These are phyloP conservation scores for Tylopilus sp. DNA, from an alignment of 768 basidiomycete genomes.

Conservation along the genomic window DNA sequence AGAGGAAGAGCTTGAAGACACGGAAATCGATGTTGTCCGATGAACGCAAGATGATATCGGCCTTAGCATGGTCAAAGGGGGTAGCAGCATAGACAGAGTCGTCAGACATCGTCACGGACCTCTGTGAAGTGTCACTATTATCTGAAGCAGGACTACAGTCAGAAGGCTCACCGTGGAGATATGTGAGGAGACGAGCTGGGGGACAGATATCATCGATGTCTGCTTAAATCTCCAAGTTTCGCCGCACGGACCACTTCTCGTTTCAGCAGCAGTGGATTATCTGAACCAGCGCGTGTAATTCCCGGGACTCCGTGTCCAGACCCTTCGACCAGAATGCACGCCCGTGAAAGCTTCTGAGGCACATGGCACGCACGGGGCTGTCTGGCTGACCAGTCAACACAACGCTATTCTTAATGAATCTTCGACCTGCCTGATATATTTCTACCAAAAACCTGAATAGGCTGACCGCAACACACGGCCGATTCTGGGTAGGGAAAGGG, in stretches of 20 bases:
- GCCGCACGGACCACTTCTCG: background rate
- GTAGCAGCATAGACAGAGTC: constrained; percentile 3
- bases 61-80: constrained; percentile 16
- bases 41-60: constrained; percentile 11
- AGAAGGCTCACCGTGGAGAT: background rate
- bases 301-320: too few species aligned
- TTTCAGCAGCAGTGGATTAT: background rate
- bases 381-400: too few species aligned
- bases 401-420: too few species aligned
- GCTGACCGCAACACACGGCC: too few species aligned
- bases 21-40: background rate
- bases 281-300: background rate
- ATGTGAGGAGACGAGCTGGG: background rate
- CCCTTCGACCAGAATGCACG: too few species aligned
- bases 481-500: background rate
- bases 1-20: background rate
- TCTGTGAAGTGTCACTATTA: background rate
- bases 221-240: background rate
- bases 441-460: too few species aligned
- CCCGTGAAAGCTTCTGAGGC: too few species aligned
- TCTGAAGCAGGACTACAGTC: background rate
- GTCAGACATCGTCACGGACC: background rate
- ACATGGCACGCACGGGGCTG: too few species aligned
- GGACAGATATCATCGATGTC: too few species aligned
- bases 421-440: too few species aligned